phyloP scores from a whole-genome alignment of 1,284 basidiomycete species.

The Bjerkandera adusta region DNA sequence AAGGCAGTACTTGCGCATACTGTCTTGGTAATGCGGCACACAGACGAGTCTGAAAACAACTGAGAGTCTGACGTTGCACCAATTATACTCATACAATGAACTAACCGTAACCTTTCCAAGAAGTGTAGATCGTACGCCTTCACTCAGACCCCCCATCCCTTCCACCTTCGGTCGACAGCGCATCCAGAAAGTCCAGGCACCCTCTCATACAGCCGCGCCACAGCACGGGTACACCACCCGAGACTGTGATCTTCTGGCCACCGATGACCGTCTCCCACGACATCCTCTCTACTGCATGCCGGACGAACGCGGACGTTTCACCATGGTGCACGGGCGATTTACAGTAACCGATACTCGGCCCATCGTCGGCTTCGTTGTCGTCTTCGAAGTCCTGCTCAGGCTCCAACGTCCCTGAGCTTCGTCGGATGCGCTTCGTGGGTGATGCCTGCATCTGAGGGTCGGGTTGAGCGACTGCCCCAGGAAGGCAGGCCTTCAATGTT shows the following conservation, averaged over 20 bases:
- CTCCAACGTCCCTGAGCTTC: background rate
- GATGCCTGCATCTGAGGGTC: slow-evolving; percentile 6
- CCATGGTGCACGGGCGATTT: slow-evolving; percentile 47
- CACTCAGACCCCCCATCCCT: no score
- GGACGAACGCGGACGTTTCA: slow-evolving; percentile 43
- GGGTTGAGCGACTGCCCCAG: slow-evolving; percentile 24
- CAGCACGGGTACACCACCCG: slow-evolving; percentile 49
- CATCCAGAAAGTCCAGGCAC: slow-evolving; percentile 66
- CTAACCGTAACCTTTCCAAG: no score
- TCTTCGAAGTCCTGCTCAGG: slow-evolving; percentile 5
- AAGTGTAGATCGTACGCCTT: no score
- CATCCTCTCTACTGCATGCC: slow-evolving; percentile 57
- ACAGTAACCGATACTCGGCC: slow-evolving; percentile 42
- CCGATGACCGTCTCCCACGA: slow-evolving; percentile 63
- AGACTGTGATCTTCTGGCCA: slow-evolving; percentile 47
- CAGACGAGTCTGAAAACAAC: no score
- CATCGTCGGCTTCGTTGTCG: slow-evolving; percentile 15
- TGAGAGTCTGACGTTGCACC: no score
- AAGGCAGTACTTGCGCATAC: no score
- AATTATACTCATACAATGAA: no score
- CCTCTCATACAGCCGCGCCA: slow-evolving; percentile 67
- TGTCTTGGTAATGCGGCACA: no score
- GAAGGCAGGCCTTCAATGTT: slow-evolving; percentile 25
- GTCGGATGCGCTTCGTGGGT: slow-evolving; percentile 5
- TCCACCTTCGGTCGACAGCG: no score